These are phyloP conservation scores for Wickerhamiella cacticola DNA, from an alignment of 805 yeast genomes.

Conservation along the genomic window DNA sequence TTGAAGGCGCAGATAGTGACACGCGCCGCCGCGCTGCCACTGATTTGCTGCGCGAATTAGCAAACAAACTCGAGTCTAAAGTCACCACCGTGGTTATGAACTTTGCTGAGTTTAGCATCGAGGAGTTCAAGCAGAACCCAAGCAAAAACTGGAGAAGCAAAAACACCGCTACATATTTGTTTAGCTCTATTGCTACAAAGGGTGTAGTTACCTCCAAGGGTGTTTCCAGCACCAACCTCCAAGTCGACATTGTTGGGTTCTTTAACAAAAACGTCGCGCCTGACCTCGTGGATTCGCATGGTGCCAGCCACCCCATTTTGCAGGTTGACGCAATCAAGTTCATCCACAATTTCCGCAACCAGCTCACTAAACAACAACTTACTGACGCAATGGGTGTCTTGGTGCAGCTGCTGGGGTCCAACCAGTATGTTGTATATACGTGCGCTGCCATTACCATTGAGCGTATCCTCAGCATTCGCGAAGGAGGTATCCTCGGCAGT, in stretches of 20 bases:
- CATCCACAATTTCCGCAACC: slow-evolving; percentile 82
- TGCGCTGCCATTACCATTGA: slow-evolving; percentile 91
- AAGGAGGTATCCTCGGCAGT: slow-evolving; percentile 28
- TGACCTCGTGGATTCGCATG: slow-evolving; percentile 46
- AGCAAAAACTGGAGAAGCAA: slow-evolving; percentile 65
- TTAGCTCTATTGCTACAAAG: slow-evolving; percentile 81
- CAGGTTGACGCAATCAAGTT: slow-evolving; percentile 89
- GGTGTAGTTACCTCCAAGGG: slow-evolving; percentile 82
- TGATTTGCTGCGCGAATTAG: slow-evolving; percentile 77
- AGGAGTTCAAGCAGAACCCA: slow-evolving; percentile 35
- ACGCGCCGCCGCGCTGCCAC: slow-evolving; percentile 89
- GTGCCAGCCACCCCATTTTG: slow-evolving; percentile 53
- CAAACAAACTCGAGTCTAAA: slow-evolving; percentile 58
- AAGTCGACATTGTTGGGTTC: slow-evolving; percentile 77
- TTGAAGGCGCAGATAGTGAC: slow-evolving; percentile 91
- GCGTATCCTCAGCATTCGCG: slow-evolving; percentile 65
- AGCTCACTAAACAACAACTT: slow-evolving; percentile 75
- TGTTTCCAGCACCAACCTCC: slow-evolving; percentile 69
- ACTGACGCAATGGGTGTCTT: slow-evolving; percentile 68
- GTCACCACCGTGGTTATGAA: slow-evolving; percentile 64
- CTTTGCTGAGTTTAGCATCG: slow-evolving; percentile 57
- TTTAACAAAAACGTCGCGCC: slow-evolving; percentile 71
- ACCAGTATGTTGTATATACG: slow-evolving; percentile 74
- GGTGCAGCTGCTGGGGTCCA: slow-evolving; percentile 52
- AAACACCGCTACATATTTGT: slow-evolving; percentile 76